Evolutionary conservation across 1,139 yeast genomes (phyloP).

Genomic region (Groenewaldozyma sp.): DNA sequence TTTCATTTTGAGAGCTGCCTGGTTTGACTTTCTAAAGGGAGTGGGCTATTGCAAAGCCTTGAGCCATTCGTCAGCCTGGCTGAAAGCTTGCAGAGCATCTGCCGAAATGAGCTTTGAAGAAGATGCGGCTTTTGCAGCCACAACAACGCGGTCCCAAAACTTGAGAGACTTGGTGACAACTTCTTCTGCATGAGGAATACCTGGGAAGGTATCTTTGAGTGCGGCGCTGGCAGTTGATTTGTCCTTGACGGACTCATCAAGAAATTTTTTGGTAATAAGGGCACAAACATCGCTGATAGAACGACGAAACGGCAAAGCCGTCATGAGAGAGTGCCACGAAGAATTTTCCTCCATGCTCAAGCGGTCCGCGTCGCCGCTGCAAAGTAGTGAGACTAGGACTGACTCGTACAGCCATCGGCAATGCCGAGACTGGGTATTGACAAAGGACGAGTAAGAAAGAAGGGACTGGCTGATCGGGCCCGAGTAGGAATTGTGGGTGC

Average conservation of each 20-base stretch:
- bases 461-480: constrained; percentile 65
- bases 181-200: constrained; percentile 27
- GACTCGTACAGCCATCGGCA: constrained; percentile 50
- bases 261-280: constrained; percentile 30
- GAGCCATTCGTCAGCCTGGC: constrained; percentile 40
- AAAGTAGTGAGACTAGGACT: constrained; percentile 41
- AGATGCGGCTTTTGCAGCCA: not conserved
- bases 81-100: constrained; percentile 31
- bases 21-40: no score
- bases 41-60: not conserved
- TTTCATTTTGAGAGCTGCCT: no score
- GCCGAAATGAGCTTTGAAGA: constrained; percentile 25
- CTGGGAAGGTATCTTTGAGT: constrained; percentile 21
- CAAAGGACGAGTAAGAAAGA: constrained; percentile 57
- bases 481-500: constrained; percentile 38
- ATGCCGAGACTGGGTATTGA: constrained; percentile 44
- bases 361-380: constrained; percentile 43
- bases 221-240: constrained; percentile 13
- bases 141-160: constrained; percentile 31
- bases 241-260: constrained; percentile 25
- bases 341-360: constrained; percentile 33
- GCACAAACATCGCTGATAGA: constrained; percentile 36
- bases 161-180: constrained; percentile 39
- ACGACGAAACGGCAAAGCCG: constrained; percentile 52
- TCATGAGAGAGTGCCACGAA: constrained; percentile 49